Percentiles rank a stretch among this genome's conserved stretches.
Evolutionary conservation across 2,329 filamentous ascomycete genomes (phyloP).

Genomic region (Colletotrichum ledebouriae): DNA sequence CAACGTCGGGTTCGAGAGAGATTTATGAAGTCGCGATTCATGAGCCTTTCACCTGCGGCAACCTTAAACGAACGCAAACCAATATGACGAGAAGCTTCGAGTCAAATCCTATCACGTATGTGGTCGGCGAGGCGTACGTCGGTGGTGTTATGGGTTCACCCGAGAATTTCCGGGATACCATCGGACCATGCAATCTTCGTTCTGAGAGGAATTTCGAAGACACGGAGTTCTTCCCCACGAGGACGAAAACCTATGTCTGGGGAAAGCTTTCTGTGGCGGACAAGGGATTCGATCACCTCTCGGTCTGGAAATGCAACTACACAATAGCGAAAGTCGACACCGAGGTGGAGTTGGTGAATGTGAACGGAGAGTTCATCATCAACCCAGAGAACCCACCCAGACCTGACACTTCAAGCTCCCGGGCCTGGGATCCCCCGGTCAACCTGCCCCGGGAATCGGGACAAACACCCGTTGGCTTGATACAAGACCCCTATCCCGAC

Average conservation of each 20-base stretch:
- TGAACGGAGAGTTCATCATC: constrained; percentile 15
- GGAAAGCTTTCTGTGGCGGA: not conserved
- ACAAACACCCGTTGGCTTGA: not conserved
- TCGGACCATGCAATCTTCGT: not conserved
- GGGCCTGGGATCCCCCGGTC: constrained; percentile 5
- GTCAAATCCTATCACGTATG: not conserved
- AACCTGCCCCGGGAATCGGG: constrained; percentile 7
- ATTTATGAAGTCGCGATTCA: not conserved
- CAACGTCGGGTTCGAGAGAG: not conserved
- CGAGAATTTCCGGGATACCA: constrained; percentile 11
- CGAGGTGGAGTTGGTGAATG: constrained; percentile 11
- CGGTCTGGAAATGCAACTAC: constrained; percentile 28
- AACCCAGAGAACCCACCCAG: constrained; percentile 25
- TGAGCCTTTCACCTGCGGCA: constrained; percentile 9
- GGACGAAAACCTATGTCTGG: constrained; percentile 10
- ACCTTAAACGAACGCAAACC: not conserved
- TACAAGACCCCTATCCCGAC: not conserved
- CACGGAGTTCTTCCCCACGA: not conserved
- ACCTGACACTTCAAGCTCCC: not conserved
- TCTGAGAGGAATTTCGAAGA: not conserved
- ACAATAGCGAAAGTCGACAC: constrained; percentile 19
- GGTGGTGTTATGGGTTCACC: not conserved
- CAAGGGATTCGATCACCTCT: not conserved
- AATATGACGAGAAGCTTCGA: not conserved
- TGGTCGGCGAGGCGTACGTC: not conserved